A percentile compares a stretch with the other conserved stretches of the same genome.
phyloP scores from a whole-genome alignment of 2,329 filamentous ascomycete genomes.

The Penicillium frequentans region DNA sequence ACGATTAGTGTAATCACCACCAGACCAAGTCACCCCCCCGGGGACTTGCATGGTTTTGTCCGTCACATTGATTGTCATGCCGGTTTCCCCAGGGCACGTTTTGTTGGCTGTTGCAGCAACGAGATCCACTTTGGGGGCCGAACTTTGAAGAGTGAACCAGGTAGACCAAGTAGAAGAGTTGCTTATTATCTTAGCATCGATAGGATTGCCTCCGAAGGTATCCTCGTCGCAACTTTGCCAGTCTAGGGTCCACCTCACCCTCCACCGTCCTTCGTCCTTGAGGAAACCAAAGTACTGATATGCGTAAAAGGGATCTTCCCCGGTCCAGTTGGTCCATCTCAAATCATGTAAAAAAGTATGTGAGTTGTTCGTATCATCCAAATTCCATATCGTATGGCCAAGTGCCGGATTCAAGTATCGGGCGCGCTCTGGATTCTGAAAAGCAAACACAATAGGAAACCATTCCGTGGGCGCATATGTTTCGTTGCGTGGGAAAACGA shows the following conservation, averaged over 20 bases:
- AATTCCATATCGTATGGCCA: conserved; percentile 6
- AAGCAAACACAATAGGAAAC: conserved; percentile 19
- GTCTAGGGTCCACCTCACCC: conserved; percentile 2
- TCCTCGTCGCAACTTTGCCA: conserved; percentile 15
- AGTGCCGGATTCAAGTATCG: conserved; percentile 10
- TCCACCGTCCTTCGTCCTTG: background rate
- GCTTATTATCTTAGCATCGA: background rate
- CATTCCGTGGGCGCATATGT: conserved; percentile 7
- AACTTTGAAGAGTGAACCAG: conserved; percentile 8
- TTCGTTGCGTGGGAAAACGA: conserved; percentile 19
- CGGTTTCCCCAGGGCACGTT: conserved; percentile 7
- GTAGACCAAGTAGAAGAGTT: background rate
- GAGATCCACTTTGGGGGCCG: conserved; percentile 11
- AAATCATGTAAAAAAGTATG: conserved; percentile 1
- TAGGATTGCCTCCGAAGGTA: background rate
- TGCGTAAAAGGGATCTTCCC: conserved; percentile 8
- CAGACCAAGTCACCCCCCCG: conserved; percentile 3
- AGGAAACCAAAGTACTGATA: background rate
- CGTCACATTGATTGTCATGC: conserved; percentile 8
- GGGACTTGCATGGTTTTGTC: conserved; percentile 12
- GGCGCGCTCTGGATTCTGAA: conserved; percentile 15
- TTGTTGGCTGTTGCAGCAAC: conserved; percentile 11
- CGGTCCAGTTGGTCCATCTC: conserved; percentile 9
- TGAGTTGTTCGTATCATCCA: background rate
- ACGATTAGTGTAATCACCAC: conserved; percentile 2